Evolutionary conservation across 805 yeast genomes (phyloP), one percentile per base, ranked within the genome.

Genomic region (Ogataea nonfermentans): DNA sequence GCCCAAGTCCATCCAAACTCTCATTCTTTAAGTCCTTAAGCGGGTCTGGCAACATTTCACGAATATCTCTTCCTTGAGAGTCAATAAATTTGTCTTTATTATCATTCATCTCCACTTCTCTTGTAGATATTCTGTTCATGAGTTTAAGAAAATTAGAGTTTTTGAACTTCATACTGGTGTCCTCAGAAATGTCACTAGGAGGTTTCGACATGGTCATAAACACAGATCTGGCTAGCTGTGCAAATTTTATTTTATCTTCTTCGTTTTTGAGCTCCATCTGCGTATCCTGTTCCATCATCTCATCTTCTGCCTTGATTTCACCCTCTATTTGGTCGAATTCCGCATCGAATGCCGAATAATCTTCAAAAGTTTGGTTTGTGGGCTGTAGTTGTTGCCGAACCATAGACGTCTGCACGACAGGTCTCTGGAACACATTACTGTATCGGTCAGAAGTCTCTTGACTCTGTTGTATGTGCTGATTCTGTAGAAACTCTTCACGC

Each of bases 131-230:
- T 44, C 46, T 53, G 24, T 59, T 49, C 76, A 71, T 71, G 23
- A 71, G 51, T 39, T 66, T 65, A 39, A 71, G 48, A 38, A 71
- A 71, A 12, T 58, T 58, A 7, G 71, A 66, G 35, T 65, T 62
- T 47, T 62, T 57, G 47, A 70, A 68, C 45, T 70, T 70, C 19
- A 41, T 34, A 2, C 55, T 48, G 1, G 72, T 66, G 10, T 54
- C 53, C 4, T 42, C 40, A 10, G 69, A 58, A 1, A 56, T 46
- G 6, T 48, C 36, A 23, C 41, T 35, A 20, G 61, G 53, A 1
- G 62, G 49, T 19, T 55, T 52, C n/a, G 59, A 46, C 74, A 70
- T 70, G 4, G 66, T 53, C 26, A 53, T 47, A 20, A 62, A 64
- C 9, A 70, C 71, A 11, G 63, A 59, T 27, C 55, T 51, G 1